Evolutionary conservation across 2,329 filamentous ascomycete species (phyloP).

Genomic region (Sporothrix mexicana): DNA sequence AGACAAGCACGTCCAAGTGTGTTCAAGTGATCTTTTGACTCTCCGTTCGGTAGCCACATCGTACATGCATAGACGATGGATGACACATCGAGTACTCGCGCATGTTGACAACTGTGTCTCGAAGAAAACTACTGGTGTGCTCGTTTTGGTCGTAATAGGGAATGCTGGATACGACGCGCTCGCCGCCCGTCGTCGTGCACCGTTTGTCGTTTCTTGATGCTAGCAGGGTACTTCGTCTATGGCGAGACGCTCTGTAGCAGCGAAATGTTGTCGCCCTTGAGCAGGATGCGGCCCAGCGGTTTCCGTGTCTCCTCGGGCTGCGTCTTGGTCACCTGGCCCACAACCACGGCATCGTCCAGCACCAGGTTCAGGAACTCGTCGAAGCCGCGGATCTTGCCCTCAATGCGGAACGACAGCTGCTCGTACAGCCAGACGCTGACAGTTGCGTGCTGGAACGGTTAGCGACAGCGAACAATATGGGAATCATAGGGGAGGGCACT

Average conservation of each 20-base stretch:
- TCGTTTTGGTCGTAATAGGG: no score
- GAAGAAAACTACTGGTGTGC: no score
- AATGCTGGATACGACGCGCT: no score
- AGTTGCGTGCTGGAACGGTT: conserved; percentile 66
- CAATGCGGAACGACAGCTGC: conserved; percentile 90
- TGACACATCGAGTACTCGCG: no score
- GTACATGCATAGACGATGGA: no score
- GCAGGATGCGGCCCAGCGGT: conserved; percentile 76
- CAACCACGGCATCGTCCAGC: conserved; percentile 87
- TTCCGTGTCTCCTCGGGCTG: conserved; percentile 77
- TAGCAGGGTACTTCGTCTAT: neutral
- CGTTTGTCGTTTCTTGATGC: no score
- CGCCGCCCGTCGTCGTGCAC: no score
- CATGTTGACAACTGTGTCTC: no score
- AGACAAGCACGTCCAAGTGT: neutral
- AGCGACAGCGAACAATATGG: neutral
- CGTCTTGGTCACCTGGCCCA: conserved; percentile 81
- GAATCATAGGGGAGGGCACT: neutral
- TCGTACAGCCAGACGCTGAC: conserved; percentile 98
- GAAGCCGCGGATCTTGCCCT: conserved; percentile 96
- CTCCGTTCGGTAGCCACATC: no score
- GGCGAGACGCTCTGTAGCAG: conserved; percentile 67
- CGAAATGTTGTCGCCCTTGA: conserved; percentile 88
- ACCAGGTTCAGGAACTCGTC: conserved; percentile 99
- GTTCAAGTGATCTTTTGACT: no score